Conservation (phyloP, 441 rosid species). For the Flueggea neowawraea region DNA sequence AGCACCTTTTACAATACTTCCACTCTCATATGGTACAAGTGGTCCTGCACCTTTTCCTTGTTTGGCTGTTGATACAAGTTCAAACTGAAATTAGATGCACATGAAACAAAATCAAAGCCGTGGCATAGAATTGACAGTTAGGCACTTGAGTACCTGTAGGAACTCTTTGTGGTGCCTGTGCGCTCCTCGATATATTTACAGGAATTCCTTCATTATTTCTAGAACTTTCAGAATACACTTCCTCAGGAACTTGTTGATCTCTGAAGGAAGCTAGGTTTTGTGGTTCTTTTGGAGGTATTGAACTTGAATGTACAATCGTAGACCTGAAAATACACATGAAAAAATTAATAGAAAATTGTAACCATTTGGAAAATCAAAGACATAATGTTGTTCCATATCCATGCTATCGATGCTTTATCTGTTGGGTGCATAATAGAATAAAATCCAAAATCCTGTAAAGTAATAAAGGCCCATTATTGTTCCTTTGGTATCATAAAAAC, state of each 20-base stretch:
- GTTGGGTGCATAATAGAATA: too few species aligned
- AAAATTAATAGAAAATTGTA: neutral
- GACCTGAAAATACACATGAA: conserved; percentile 46
- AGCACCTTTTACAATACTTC: conserved; percentile 42
- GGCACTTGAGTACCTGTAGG: conserved; percentile 43
- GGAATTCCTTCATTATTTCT: conserved; percentile 41
- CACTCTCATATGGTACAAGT: conserved; percentile 51
- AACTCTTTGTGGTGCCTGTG: conserved; percentile 60
- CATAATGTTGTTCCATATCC: too few species aligned
- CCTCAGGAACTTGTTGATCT: conserved; percentile 41
- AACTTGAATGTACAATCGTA: conserved; percentile 68
- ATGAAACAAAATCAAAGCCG: neutral
- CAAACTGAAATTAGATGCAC: conserved; percentile 4
- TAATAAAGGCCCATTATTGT: too few species aligned
- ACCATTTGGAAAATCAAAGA: neutral
- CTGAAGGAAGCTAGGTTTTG: conserved; percentile 25
- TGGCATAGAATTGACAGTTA: neutral
- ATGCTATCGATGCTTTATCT: too few species aligned
- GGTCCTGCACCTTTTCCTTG: conserved; percentile 67
- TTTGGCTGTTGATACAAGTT: conserved; percentile 42
- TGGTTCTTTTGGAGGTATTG: conserved; percentile 43
- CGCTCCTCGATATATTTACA: conserved; percentile 35
- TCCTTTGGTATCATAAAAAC: too few species aligned
- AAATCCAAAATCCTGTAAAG: too few species aligned
- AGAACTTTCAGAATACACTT: conserved; percentile 28